Evolutionary conservation across 768 basidiomycete species (phyloP).

Genomic region (Gloeophyllum trabeum): DNA sequence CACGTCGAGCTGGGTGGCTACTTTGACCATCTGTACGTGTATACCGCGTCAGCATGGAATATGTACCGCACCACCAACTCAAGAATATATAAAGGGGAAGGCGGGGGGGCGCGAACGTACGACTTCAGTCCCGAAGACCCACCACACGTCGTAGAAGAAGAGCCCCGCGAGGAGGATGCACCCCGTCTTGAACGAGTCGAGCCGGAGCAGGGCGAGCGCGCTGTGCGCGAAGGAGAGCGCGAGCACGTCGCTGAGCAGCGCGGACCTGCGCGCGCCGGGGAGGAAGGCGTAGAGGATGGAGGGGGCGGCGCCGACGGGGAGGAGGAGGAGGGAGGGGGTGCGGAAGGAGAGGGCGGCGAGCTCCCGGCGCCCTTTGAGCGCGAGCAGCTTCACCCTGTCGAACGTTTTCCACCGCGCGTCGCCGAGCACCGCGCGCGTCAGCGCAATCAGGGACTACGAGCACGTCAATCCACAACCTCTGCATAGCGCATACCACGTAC

Average conservation of each 20-base stretch:
- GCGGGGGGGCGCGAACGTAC: slow-evolving; percentile 41
- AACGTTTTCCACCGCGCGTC: slow-evolving; percentile 45
- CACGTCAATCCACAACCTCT: neutral
- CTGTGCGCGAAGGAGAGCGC: slow-evolving; percentile 73
- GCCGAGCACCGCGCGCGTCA: slow-evolving; percentile 39
- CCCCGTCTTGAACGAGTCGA: slow-evolving; percentile 89
- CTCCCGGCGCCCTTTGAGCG: slow-evolving; percentile 34
- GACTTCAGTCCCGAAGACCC: slow-evolving; percentile 85
- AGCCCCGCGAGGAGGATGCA: slow-evolving; percentile 71
- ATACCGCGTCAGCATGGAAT: neutral
- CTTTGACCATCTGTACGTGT: slow-evolving; percentile 71
- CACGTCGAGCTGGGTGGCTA: slow-evolving; percentile 81
- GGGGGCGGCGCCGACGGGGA: slow-evolving; percentile 52
- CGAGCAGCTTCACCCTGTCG: slow-evolving; percentile 28
- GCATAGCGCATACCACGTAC: slow-evolving; percentile 23
- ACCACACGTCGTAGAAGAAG: slow-evolving; percentile 91
- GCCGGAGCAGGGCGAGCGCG: slow-evolving; percentile 64
- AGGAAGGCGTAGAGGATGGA: slow-evolving; percentile 52
- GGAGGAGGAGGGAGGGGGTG: slow-evolving; percentile 42
- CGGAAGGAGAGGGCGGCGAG: slow-evolving; percentile 32
- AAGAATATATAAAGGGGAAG: neutral
- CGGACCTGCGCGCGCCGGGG: slow-evolving; percentile 38
- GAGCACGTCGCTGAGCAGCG: slow-evolving; percentile 65
- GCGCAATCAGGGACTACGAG: slow-evolving; percentile 36
- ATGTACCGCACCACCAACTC: neutral